Percentiles rank a stretch among this genome's conserved stretches.
These are phyloP conservation scores for Dissophora globulifera DNA, from an alignment of 192 early-diverging fungal genomes.

Conservation along the genomic window DNA sequence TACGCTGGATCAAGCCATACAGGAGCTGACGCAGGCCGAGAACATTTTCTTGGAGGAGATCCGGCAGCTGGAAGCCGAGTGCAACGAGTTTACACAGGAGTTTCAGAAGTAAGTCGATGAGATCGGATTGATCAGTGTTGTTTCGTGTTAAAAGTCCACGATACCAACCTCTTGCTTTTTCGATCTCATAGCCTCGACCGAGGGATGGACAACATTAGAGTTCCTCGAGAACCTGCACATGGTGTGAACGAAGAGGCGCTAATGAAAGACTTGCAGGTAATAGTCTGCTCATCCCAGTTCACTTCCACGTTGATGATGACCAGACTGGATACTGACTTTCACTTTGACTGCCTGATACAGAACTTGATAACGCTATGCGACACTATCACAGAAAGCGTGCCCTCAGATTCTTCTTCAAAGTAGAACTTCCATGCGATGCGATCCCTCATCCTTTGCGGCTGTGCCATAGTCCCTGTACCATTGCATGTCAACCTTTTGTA, in stretches of 20 bases:
- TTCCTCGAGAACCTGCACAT: background rate
- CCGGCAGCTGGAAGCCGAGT: slow-evolving; percentile 18
- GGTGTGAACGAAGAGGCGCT: slow-evolving; percentile 7
- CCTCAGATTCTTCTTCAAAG: background rate
- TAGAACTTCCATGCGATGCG: background rate
- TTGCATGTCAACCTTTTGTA: too few relatives aligned
- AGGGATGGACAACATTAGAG: slow-evolving; percentile 10
- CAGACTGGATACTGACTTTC: too few relatives aligned
- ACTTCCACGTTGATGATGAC: too few relatives aligned
- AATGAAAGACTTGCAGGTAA: slow-evolving; percentile 23
- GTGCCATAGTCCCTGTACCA: too few relatives aligned
- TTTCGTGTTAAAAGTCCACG: too few relatives aligned
- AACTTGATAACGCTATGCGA: slow-evolving; percentile 23
- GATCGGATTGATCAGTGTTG: background rate
- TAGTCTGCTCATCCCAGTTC: too few relatives aligned
- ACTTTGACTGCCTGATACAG: background rate
- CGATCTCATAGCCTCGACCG: slow-evolving; percentile 19
- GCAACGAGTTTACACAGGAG: slow-evolving; percentile 21
- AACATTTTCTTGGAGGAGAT: slow-evolving; percentile 37
- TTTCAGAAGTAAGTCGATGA: slow-evolving; percentile 35
- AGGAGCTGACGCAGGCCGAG: slow-evolving; percentile 33
- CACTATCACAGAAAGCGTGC: slow-evolving; percentile 9
- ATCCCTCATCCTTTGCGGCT: too few relatives aligned
- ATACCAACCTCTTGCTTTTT: too few relatives aligned
- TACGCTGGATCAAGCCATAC: slow-evolving; percentile 43